Conservation (phyloP, 495 filamentous ascomycete genomes). For the Glonium stellatum region DNA sequence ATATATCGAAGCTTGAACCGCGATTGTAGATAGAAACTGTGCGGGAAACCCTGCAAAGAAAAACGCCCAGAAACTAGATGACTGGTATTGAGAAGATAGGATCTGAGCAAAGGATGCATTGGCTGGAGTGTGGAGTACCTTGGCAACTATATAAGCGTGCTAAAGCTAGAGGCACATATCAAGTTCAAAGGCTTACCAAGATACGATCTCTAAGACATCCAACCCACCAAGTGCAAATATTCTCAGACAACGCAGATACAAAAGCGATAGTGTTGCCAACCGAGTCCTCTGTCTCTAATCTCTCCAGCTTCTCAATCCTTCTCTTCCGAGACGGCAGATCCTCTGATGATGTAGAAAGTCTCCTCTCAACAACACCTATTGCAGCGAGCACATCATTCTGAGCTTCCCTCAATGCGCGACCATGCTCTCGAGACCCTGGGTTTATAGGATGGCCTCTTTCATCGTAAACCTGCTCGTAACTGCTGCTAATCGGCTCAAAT, state of each 20-base stretch:
- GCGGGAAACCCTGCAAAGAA: constrained; percentile 13
- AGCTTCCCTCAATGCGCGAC: constrained; percentile 27
- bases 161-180: too few species aligned
- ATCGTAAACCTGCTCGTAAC: constrained; percentile 31
- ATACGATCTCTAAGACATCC: constrained; percentile 19
- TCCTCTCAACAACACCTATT: constrained; percentile 33
- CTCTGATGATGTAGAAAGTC: neutral
- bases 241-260: constrained; percentile 6
- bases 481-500: constrained; percentile 2
- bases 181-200: constrained; percentile 5
- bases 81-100: constrained; percentile 10
- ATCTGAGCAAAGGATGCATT: constrained; percentile 10
- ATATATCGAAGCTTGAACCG: constrained; percentile 6
- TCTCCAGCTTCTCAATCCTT: constrained; percentile 15
- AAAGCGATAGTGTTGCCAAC: constrained; percentile 10
- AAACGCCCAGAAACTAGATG: constrained; percentile 3
- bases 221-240: constrained; percentile 24
- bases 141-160: neutral
- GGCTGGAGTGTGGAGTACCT: neutral
- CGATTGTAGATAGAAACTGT: constrained; percentile 1
- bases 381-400: constrained; percentile 35
- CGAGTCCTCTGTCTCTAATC: constrained; percentile 17
- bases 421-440: constrained; percentile 26
- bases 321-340: constrained; percentile 12
- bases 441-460: constrained; percentile 35